A percentile compares a stretch with the other conserved stretches of the same genome.
These are phyloP conservation scores for Tricholoma flavovirens DNA, from an alignment of 768 basidiomycete species.

Conservation along the genomic window DNA sequence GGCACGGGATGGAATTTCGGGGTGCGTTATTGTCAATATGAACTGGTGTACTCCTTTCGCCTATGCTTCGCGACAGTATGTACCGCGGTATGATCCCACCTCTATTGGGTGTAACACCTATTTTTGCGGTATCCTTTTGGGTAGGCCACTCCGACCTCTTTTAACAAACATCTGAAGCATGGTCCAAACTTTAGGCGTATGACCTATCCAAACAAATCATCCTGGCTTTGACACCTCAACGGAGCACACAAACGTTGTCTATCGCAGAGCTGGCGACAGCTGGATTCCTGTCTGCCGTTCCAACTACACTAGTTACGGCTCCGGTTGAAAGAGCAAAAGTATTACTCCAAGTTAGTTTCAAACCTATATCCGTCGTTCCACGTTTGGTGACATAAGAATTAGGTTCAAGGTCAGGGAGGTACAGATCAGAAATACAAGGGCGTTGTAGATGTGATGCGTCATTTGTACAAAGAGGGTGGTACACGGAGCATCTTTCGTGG, in stretches of 20 bases:
- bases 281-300: conserved; percentile 91
- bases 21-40: conserved; percentile 43
- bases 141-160: conserved; percentile 37
- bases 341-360: conserved; percentile 65
- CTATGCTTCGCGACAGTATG: conserved; percentile 39
- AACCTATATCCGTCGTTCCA: not conserved
- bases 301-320: conserved; percentile 87
- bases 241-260: conserved; percentile 56
- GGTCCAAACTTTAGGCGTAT: conserved; percentile 59
- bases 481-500: conserved; percentile 89
- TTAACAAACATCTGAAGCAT: not conserved
- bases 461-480: conserved; percentile 93
- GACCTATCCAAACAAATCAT: conserved; percentile 90
- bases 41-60: not conserved
- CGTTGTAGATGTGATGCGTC: conserved; percentile 83
- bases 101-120: conserved; percentile 91
- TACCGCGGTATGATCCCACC: conserved; percentile 95
- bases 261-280: conserved; percentile 82
- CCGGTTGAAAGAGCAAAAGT: conserved; percentile 98
- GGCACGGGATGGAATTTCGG: conserved; percentile 84
- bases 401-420: conserved; percentile 87
- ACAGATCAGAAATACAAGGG: conserved; percentile 75
- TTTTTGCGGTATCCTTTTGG: conserved; percentile 98
- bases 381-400: conserved; percentile 10
- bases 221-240: conserved; percentile 69